Conservation (phyloP, 352 stramenopile species). For the Globisporangium middletonii region DNA sequence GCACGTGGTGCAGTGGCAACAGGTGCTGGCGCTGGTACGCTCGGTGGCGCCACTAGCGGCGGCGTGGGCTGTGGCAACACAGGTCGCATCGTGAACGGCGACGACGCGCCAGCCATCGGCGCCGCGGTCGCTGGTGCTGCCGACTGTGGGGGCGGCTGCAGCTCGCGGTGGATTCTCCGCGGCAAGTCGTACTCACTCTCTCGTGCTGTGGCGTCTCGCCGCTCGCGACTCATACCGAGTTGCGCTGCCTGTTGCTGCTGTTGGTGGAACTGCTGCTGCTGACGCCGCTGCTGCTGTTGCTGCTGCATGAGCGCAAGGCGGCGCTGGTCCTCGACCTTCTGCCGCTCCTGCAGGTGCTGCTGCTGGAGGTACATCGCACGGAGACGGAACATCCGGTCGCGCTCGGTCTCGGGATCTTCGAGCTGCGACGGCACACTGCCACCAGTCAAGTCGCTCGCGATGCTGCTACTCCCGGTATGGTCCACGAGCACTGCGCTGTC, state of each 20-base stretch:
- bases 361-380: slow-evolving; percentile 13
- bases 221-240: neutral
- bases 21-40: too few relatives aligned
- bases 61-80: too few relatives aligned
- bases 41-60: too few relatives aligned
- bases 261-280: neutral
- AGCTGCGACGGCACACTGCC: neutral
- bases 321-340: slow-evolving; percentile 13
- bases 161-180: slow-evolving; percentile 32
- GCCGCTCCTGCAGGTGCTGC: slow-evolving; percentile 12
- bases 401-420: slow-evolving; percentile 7
- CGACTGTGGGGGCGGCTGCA: slow-evolving; percentile 8
- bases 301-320: slow-evolving; percentile 16
- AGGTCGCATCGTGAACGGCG: neutral
- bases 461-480: neutral
- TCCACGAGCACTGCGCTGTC: neutral
- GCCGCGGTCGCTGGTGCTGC: neutral
- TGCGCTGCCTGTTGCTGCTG: slow-evolving; percentile 5
- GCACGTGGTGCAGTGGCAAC: neutral
- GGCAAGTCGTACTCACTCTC: slow-evolving; percentile 20
- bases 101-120: neutral
- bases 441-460: neutral
- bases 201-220: slow-evolving; percentile 1
- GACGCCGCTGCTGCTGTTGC: slow-evolving; percentile 12
- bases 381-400: slow-evolving; percentile 12